A percentile compares a stretch with the other conserved stretches of the same genome.
Evolutionary conservation across 179 eudicot species (phyloP).

Genomic region (Spinacia oleracea): DNA sequence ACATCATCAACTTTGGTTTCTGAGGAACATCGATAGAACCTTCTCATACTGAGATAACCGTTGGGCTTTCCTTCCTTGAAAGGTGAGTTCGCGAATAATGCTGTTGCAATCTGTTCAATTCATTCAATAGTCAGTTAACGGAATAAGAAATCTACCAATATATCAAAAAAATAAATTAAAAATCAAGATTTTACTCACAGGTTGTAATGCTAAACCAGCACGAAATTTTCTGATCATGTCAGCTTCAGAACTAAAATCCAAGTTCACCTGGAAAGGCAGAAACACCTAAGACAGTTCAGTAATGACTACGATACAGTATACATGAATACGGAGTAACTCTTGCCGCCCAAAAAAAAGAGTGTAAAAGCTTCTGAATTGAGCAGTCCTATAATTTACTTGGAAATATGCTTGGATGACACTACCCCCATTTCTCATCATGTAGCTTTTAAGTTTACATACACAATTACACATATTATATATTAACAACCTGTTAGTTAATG

Average conservation of each 20-base stretch:
- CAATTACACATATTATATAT: background rate
- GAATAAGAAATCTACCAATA: background rate
- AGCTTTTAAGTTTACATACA: background rate
- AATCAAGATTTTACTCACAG: constrained; percentile 52
- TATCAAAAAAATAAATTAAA: constrained; percentile 11
- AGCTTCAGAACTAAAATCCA: constrained; percentile 92
- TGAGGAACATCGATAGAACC: constrained; percentile 42
- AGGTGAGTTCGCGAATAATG: constrained; percentile 99
- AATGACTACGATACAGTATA: background rate
- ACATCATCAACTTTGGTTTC: background rate
- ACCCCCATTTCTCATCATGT: background rate
- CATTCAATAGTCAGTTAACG: constrained; percentile 31
- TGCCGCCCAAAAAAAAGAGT: background rate
- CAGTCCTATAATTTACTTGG: background rate
- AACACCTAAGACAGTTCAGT: constrained; percentile 11
- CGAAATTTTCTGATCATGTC: constrained; percentile 97
- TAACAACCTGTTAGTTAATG: background rate
- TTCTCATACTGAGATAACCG: constrained; percentile 96
- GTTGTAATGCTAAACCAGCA: constrained; percentile 96
- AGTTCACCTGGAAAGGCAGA: constrained; percentile 60
- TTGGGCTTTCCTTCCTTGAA: constrained; percentile 96
- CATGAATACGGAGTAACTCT: background rate
- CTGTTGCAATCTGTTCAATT: constrained; percentile 78
- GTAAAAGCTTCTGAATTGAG: background rate
- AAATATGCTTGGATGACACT: background rate